Conservation (phyloP, 495 filamentous ascomycete species). For the Aspergillus asperescens region DNA sequence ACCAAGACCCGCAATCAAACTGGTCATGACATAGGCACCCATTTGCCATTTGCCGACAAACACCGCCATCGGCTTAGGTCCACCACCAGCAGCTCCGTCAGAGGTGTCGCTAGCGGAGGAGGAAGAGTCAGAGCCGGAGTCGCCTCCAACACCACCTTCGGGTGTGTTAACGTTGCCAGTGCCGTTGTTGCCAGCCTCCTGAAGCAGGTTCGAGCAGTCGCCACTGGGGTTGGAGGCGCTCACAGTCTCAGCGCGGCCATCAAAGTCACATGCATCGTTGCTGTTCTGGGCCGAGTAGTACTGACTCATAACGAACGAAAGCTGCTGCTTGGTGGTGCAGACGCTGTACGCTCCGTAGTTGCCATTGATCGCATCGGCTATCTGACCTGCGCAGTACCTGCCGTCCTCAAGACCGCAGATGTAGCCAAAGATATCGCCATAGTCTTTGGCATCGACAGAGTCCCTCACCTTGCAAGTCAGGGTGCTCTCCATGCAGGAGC, state of each 20-base stretch:
- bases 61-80: constrained; percentile 49
- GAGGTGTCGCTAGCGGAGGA: constrained; percentile 33
- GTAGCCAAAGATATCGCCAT: constrained; percentile 62
- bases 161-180: constrained; percentile 65
- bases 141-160: constrained; percentile 11
- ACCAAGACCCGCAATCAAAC: constrained; percentile 60
- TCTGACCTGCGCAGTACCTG: constrained; percentile 63
- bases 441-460: constrained; percentile 49
- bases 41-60: constrained; percentile 59
- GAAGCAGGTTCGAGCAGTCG: constrained; percentile 49
- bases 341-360: constrained; percentile 86
- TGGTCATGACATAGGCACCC: constrained; percentile 62
- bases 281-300: constrained; percentile 65
- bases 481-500: constrained; percentile 76
- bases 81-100: constrained; percentile 36
- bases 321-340: constrained; percentile 72
- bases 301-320: constrained; percentile 74
- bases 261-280: constrained; percentile 69
- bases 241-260: constrained; percentile 53
- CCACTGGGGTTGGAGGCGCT: constrained; percentile 41
- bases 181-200: constrained; percentile 55
- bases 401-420: constrained; percentile 55
- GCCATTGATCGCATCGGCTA: constrained; percentile 60
- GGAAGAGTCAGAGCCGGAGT: constrained; percentile 46
- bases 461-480: constrained; percentile 63